Conservation (phyloP, 495 filamentous ascomycete genomes). For the Daldinia vernicosa region DNA sequence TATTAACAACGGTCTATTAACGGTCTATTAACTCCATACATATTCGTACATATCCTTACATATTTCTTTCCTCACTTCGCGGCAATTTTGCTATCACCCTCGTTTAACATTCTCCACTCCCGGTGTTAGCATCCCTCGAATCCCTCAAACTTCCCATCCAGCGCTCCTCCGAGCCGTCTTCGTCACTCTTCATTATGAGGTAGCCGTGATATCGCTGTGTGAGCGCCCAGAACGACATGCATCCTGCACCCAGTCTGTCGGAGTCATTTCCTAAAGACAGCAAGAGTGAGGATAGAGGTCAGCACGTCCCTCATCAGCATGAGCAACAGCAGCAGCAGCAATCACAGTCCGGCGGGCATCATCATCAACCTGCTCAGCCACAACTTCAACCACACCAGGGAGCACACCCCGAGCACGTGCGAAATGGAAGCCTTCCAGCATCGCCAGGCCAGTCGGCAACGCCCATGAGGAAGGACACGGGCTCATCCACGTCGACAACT, state of each 20-base stretch:
- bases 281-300: slow-evolving; percentile 50
- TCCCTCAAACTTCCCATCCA: slow-evolving; percentile 22
- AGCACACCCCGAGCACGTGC: slow-evolving; percentile 44
- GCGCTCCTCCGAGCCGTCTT: slow-evolving; percentile 38
- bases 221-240: slow-evolving; percentile 50
- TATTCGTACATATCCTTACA: slow-evolving; percentile 30
- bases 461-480: slow-evolving; percentile 58
- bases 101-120: slow-evolving; percentile 36
- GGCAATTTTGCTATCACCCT: slow-evolving; percentile 39
- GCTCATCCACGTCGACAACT: slow-evolving; percentile 57
- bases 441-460: slow-evolving; percentile 51
- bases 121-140: slow-evolving; percentile 24
- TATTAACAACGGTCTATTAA: not conserved
- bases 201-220: slow-evolving; percentile 44
- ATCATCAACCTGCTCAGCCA: slow-evolving; percentile 40
- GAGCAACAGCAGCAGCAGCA: slow-evolving; percentile 44
- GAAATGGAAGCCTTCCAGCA: slow-evolving; percentile 45
- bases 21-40: slow-evolving; percentile 1
- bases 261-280: slow-evolving; percentile 56
- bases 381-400: slow-evolving; percentile 42
- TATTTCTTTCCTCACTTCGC: slow-evolving; percentile 41
- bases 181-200: slow-evolving; percentile 48
- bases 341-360: slow-evolving; percentile 35
- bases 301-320: slow-evolving; percentile 46
- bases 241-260: slow-evolving; percentile 55